phyloP scores from a whole-genome alignment of 495 filamentous ascomycete genomes.

The Darksidea phi region DNA sequence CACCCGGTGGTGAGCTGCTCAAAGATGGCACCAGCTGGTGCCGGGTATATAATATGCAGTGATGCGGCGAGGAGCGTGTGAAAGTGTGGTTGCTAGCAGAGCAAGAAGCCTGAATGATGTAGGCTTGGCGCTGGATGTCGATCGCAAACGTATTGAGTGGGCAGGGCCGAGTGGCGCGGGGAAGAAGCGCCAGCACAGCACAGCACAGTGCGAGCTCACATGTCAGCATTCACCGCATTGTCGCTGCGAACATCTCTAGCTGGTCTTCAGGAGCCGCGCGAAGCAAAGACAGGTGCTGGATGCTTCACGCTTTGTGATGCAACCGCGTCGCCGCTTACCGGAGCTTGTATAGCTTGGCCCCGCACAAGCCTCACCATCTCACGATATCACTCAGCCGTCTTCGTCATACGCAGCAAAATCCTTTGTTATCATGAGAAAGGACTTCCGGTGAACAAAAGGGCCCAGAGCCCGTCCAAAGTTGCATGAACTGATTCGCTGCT shows the following conservation, averaged over 20 bases:
- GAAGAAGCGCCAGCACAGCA: not conserved
- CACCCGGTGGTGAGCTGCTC: not conserved
- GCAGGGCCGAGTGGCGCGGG: not conserved
- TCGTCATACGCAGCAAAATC: no score
- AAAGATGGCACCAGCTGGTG: not conserved
- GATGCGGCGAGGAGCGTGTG: not conserved
- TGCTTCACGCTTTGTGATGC: not conserved
- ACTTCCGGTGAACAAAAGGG: no score
- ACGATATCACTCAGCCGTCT: no score
- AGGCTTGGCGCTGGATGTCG: not conserved
- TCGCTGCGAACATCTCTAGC: not conserved
- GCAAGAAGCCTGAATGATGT: not conserved
- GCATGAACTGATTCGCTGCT: no score
- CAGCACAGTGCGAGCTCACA: not conserved
- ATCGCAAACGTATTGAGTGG: not conserved
- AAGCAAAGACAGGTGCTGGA: no score
- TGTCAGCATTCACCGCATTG: not conserved
- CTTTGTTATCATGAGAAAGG: no score
- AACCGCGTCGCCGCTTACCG: not conserved
- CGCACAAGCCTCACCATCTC: not conserved
- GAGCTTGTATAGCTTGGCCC: not conserved
- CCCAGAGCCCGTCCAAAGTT: no score
- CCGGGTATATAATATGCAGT: not conserved
- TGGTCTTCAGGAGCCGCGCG: no score
- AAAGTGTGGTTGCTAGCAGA: not conserved